Percentiles rank a stretch among this genome's conserved stretches.
phyloP scores from a whole-genome alignment of 108 stramenopile genomes.

The Nitzschia inconspicua region DNA sequence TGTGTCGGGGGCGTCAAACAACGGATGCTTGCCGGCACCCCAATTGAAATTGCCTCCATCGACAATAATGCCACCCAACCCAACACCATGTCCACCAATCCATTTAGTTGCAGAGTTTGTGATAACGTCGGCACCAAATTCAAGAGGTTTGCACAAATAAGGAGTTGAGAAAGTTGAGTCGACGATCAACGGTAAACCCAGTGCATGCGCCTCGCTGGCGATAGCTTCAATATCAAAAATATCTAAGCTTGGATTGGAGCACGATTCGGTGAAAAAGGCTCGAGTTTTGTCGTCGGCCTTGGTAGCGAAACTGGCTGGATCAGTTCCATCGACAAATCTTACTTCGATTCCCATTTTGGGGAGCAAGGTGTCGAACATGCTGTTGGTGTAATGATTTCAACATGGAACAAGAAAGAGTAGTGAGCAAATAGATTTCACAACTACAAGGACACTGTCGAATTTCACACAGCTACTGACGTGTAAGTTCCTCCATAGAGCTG shows the following conservation, averaged over 20 bases:
- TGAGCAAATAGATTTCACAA: constrained; percentile 3
- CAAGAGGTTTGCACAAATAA: constrained; percentile 81
- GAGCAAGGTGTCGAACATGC: constrained; percentile 72
- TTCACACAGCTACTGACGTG: constrained; percentile 21
- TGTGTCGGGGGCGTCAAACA: constrained; percentile 61
- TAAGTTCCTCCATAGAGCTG: constrained; percentile 75
- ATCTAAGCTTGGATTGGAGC: constrained; percentile 68
- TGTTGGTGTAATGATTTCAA: constrained; percentile 4
- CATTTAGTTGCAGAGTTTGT: constrained; percentile 85
- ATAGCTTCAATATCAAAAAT: constrained; percentile 72
- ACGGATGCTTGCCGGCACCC: constrained; percentile 78
- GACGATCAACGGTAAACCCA: constrained; percentile 81
- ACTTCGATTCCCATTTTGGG: constrained; percentile 76
- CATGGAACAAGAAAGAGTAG: background rate
- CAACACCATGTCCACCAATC: constrained; percentile 69
- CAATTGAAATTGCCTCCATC: constrained; percentile 66
- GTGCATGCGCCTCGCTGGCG: constrained; percentile 43
- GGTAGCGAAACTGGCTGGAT: constrained; percentile 43
- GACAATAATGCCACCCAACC: constrained; percentile 70
- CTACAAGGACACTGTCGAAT: background rate
- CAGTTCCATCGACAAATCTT: constrained; percentile 67
- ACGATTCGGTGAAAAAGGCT: constrained; percentile 74
- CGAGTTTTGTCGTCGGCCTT: constrained; percentile 80
- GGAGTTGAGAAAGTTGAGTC: constrained; percentile 84
- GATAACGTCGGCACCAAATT: constrained; percentile 82